Base-by-base conservation (phyloP, 2,329 filamentous ascomycete genomes). In the Dothiorella sarmentorum region DNA sequence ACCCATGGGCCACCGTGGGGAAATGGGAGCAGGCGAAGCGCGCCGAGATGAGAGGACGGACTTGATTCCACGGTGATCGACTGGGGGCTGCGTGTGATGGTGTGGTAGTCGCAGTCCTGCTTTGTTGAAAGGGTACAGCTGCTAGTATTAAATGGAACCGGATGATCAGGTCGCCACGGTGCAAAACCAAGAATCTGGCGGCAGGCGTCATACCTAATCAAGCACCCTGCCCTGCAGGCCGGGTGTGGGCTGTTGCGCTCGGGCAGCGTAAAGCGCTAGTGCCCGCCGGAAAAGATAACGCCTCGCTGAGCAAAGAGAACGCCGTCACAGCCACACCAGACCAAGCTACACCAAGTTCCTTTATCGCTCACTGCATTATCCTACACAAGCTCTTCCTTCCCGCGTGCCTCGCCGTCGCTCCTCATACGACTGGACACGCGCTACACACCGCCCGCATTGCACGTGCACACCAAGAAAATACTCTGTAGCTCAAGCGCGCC, bases 201-300 rank as follows among this genome's bases (percentile, higher is more conserved):
- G 47, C 47, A 31, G 24, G 7, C 26, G 40, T 52, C 47, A 52
- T 52, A 52, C n/a, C n/a, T n/a, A n/a, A n/a, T n/a, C n/a, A n/a
- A n/a, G n/a, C n/a, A n/a, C n/a, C n/a, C n/a, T n/a, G 26, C 47
- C 47, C 47, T 52, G 47, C 47, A 52, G 47, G 20, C 31, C 2
- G 47, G 17, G 31, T 15, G 20, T 7, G 18, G 18, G 45, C 45
- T 18, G 27, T 22, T 15, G 44, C 47, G 47, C 18, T 31, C 44
- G 27, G 18, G 18, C 10, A 29, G 45, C 17, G 47, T 38, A 31
- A 37, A 51, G 47, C 47, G 45, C 45, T 51, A 51, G 26, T 10
- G 29, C 29, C 29, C 29, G 29, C 29, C 15, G 29, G 10, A 45
- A 45, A 49, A 51, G 47, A 52, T 52, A 52, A 52, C 31, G 47